Evolutionary conservation across 805 yeast species (phyloP), one percentile per base, ranked within the genome.

Genomic region (Hanseniaspora guilliermondii): DNA sequence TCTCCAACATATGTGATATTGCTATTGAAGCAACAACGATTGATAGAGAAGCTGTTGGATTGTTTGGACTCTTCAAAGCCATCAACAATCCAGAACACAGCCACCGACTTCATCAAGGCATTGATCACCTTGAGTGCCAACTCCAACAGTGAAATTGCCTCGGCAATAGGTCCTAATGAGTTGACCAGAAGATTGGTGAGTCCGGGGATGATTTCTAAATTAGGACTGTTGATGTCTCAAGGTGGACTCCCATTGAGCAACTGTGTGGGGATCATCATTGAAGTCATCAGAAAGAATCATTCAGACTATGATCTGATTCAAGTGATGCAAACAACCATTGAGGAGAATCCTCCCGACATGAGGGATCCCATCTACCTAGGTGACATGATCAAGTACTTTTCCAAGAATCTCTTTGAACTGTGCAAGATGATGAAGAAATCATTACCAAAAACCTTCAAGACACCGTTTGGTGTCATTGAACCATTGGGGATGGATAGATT

Each of bases 141-240:
- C 63, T 88, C 85, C 7, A 87, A 85, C 56, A 85, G 87, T 47
- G 87, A 87, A 56, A 84, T 82, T 60, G 85, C 87, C 45, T 85
- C 95, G 2, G 85, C 95, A 9, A 86, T 93, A 53, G 98, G 98
- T 1, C 97, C 98, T 1, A 93, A 93, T 64, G 96, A 87, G 64
- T 73, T 93, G 38, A 87, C 96, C 2, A 76, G 98, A 59, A 91
- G 91, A 66, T 73, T 93, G 33, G 97, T 89, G 14, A 83, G 94
- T 17, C 81, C 81, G 41, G 74, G 77, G 39, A 78, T 85, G 57
- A 76, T 88, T 60, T 72, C 76, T 56, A 75, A 76, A 57, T 72
- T 93, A 59, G 85, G 89, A 25, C 69, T 79, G 19, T 79, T 85
- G 58, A 93, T 93, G 85, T 76, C 91, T 54, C 62, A 72, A 56